Percentiles rank a stretch among this genome's conserved stretches.
Evolutionary conservation across 2,329 filamentous ascomycete species (phyloP).

Genomic region (Boeremia lycopersici): DNA sequence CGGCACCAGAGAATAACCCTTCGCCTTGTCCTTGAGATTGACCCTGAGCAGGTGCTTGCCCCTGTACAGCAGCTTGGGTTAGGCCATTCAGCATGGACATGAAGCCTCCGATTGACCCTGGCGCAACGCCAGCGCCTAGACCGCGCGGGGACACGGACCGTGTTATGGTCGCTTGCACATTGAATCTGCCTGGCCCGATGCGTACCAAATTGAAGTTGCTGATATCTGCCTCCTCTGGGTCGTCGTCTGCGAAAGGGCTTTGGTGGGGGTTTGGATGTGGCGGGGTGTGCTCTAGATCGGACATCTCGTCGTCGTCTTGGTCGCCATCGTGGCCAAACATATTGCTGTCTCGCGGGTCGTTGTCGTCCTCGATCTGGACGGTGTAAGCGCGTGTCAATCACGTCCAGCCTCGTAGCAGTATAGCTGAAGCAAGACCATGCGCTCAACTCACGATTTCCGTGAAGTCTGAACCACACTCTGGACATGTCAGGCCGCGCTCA

Average conservation of each 20-base stretch:
- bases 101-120: conserved; percentile 49
- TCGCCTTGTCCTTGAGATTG: conserved; percentile 25
- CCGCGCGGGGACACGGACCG: conserved; percentile 37
- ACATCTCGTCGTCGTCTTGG: conserved; percentile 39
- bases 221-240: conserved; percentile 58
- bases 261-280: conserved; percentile 47
- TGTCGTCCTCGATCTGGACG: conserved; percentile 57
- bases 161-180: conserved; percentile 44
- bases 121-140: conserved; percentile 26
- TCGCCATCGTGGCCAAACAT: conserved; percentile 36
- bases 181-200: conserved; percentile 42
- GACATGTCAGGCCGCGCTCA: conserved; percentile 72
- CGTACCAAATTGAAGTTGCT: conserved; percentile 53
- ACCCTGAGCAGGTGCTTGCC: conserved; percentile 10
- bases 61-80: conserved; percentile 40
- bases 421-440: conserved; percentile 16
- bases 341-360: conserved; percentile 64
- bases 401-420: neutral
- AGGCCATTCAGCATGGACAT: conserved; percentile 55
- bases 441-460: conserved; percentile 77
- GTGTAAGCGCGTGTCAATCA: conserved; percentile 25
- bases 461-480: conserved; percentile 76
- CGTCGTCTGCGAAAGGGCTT: conserved; percentile 57
- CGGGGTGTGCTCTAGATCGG: conserved; percentile 33
- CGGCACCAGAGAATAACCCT: conserved; percentile 20